These are phyloP conservation scores for Daldinia sp. DNA, from an alignment of 2,329 filamentous ascomycete genomes.

Conservation along the genomic window DNA sequence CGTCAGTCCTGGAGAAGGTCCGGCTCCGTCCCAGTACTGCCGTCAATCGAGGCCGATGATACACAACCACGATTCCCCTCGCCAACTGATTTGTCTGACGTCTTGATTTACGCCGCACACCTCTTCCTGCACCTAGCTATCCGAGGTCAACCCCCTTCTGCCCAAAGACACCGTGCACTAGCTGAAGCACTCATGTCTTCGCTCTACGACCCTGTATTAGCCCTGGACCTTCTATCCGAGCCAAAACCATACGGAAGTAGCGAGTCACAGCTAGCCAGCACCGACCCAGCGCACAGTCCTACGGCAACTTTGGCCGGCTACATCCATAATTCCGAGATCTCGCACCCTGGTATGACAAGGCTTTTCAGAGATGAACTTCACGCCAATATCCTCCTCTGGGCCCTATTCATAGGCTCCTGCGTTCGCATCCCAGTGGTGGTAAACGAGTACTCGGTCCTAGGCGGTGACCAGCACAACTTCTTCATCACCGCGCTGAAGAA, in stretches of 20 bases:
- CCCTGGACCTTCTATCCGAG: slow-evolving; percentile 46
- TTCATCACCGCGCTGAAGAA: slow-evolving; percentile 48
- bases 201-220: slow-evolving; percentile 45
- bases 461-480: slow-evolving; percentile 48
- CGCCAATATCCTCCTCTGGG: slow-evolving; percentile 50
- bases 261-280: slow-evolving; percentile 34
- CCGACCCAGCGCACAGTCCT: slow-evolving; percentile 33
- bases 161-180: slow-evolving; percentile 49
- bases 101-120: slow-evolving; percentile 49
- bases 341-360: background rate
- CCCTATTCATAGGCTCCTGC: slow-evolving; percentile 51
- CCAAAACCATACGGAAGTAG: slow-evolving; percentile 38
- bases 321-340: slow-evolving; percentile 18
- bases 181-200: slow-evolving; percentile 48
- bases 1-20: slow-evolving; percentile 32
- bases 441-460: slow-evolving; percentile 33
- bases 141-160: slow-evolving; percentile 50
- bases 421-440: slow-evolving; percentile 44
- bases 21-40: slow-evolving; percentile 33
- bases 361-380: slow-evolving; percentile 46
- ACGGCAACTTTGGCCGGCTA: slow-evolving; percentile 28
- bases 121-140: slow-evolving; percentile 51
- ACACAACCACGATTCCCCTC: slow-evolving; percentile 22
- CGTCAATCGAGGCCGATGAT: slow-evolving; percentile 32
- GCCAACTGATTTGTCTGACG: slow-evolving; percentile 48